Base-by-base conservation (phyloP, 2,329 filamentous ascomycete genomes). In the Chaetomiaceae sp. region DNA sequence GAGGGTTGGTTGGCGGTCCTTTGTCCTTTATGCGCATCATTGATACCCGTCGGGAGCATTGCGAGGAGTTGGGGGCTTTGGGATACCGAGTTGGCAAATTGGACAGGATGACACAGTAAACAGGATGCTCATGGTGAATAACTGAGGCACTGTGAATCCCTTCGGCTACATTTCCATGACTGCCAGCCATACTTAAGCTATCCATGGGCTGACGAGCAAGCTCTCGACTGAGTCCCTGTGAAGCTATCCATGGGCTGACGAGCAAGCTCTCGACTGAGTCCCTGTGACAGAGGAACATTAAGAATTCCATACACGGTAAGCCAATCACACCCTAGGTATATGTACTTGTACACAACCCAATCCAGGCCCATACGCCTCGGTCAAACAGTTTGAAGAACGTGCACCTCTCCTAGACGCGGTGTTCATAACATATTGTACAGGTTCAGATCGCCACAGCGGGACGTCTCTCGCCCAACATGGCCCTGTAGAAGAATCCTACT, bases 41-140 rank as follows among this genome's bases (percentile, higher is more conserved):
- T n/a, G 44, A 54, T 54, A 54, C 51, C 38, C 51, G 12, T 15
- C 20, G 34, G 8, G 34, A 20, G 33, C 51, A 54, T 38, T 23
- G 44, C 19, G 7, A 15, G 39, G 39, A 37, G 33, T 38, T 45
- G 15, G 15, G 34, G 5, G 14, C 27, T 46, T 23, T 22, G 20
- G 33, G 14, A 37, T 17, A 47, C 31, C 15, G 6, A 9, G 27
- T 4, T 36, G 15, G 29, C 15, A 29, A 39, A 43, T 14, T 3
- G 17, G 27, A 5, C 27, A 25, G 17, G 11, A 11, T 25, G 23
- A 23, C n/a, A 23, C 12, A 23, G 8, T n/a, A n/a, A n/a, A n/a
- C n/a, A n/a, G 27, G 9, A 31, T 31, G 4, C 27, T 12, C 8
- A 31, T 31, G 3, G 8, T 31, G 27, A 12, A 3, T 31, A 31